These are phyloP conservation scores for Cercospora janseana DNA, from an alignment of 2,329 filamentous ascomycete genomes.

Conservation along the genomic window DNA sequence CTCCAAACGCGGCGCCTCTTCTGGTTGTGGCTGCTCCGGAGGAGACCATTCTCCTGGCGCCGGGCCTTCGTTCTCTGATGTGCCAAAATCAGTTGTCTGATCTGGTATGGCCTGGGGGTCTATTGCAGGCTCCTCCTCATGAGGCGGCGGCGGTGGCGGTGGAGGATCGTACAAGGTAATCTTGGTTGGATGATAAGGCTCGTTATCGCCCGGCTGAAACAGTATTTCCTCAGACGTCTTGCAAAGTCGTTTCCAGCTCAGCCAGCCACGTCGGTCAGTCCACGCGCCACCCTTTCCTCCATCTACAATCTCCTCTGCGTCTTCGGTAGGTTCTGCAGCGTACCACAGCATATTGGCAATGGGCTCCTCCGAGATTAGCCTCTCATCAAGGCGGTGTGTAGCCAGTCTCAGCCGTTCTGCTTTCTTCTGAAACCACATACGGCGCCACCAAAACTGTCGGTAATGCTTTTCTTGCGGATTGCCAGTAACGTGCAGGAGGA, in stretches of 20 bases:
- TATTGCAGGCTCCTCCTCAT: background rate
- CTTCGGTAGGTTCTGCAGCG: slow-evolving; percentile 25
- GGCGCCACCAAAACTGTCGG: slow-evolving; percentile 35
- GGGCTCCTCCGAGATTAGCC: slow-evolving; percentile 22
- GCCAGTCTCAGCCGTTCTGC: slow-evolving; percentile 28
- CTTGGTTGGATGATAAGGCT: slow-evolving; percentile 21
- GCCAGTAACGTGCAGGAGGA: slow-evolving; percentile 34
- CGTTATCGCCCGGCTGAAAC: slow-evolving; percentile 19
- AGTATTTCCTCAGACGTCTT: slow-evolving; percentile 25
- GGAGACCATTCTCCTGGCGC: too few species aligned
- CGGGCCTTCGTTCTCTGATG: too few species aligned
- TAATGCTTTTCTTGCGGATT: slow-evolving; percentile 30
- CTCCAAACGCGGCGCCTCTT: too few species aligned
- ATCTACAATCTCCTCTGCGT: slow-evolving; percentile 24
- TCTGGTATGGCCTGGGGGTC: too few species aligned
- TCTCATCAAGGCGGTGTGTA: slow-evolving; percentile 16
- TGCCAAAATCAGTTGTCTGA: too few species aligned
- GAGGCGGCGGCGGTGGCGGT: background rate
- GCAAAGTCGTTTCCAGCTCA: slow-evolving; percentile 33
- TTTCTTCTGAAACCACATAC: slow-evolving; percentile 35
- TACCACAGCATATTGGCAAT: slow-evolving; percentile 32
- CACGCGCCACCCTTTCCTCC: slow-evolving; percentile 30
- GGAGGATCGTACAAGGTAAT: background rate
- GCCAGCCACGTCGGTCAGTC: slow-evolving; percentile 33
- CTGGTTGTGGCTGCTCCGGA: too few species aligned